Conservation (phyloP, 148 eudicot genomes). For the Spergularia marina region DNA sequence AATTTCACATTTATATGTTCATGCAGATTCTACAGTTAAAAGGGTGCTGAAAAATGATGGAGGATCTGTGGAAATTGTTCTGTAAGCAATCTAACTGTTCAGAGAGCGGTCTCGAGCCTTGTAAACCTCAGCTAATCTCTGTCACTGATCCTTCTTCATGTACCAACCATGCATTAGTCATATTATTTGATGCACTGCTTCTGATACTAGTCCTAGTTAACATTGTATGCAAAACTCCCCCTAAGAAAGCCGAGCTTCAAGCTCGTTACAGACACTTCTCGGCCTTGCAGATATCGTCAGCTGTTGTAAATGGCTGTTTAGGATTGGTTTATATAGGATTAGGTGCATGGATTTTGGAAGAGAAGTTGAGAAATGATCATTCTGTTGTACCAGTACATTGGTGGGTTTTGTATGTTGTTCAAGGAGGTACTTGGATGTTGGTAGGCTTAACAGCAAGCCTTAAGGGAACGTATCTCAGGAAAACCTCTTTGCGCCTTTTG, state of each 20-base stretch:
- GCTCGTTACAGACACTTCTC: slow-evolving; percentile 25
- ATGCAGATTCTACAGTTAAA: slow-evolving; percentile 8
- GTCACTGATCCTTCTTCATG: slow-evolving; percentile 63
- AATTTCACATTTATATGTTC: neutral
- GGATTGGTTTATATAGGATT: slow-evolving; percentile 44
- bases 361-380: slow-evolving; percentile 23
- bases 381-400: slow-evolving; percentile 50
- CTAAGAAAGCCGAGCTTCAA: slow-evolving; percentile 22
- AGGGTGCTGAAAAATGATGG: slow-evolving; percentile 18
- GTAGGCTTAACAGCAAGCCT: slow-evolving; percentile 52
- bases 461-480: slow-evolving; percentile 33
- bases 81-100: slow-evolving; percentile 32
- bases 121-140: slow-evolving; percentile 29
- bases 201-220: slow-evolving; percentile 40
- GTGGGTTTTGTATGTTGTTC: slow-evolving; percentile 50
- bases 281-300: slow-evolving; percentile 36
- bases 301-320: slow-evolving; percentile 46
- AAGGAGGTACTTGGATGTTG: slow-evolving; percentile 58
- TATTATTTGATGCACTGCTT: slow-evolving; percentile 52
- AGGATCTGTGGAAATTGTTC: slow-evolving; percentile 32
- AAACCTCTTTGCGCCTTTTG: slow-evolving; percentile 35
- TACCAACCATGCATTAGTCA: slow-evolving; percentile 51
- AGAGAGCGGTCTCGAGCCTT: slow-evolving; percentile 25
- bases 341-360: slow-evolving; percentile 46
- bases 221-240: slow-evolving; percentile 34